These are phyloP conservation scores for Schrenkiella parvula DNA, from an alignment of 345 rosid genomes.

Conservation along the genomic window DNA sequence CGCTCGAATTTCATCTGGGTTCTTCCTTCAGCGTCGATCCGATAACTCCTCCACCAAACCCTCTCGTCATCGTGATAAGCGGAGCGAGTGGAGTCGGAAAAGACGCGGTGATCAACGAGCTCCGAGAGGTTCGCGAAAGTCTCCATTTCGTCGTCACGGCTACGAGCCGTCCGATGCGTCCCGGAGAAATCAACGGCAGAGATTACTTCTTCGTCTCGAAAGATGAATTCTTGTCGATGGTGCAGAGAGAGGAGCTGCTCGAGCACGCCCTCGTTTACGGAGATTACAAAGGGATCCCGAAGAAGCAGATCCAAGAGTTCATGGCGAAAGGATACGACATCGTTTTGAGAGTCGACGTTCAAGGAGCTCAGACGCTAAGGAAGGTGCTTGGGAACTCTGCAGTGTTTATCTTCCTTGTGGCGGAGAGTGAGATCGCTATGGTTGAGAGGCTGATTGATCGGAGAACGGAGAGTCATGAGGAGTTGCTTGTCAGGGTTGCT, in stretches of 20 bases:
- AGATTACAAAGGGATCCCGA: constrained; percentile 85
- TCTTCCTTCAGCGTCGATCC: constrained; percentile 48
- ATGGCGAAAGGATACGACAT: constrained; percentile 68
- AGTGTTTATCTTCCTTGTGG: constrained; percentile 70
- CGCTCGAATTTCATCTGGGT: constrained; percentile 64
- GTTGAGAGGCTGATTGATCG: constrained; percentile 80
- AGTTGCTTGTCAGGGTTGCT: constrained; percentile 66
- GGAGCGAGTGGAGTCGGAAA: constrained; percentile 95
- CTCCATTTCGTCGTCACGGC: constrained; percentile 88
- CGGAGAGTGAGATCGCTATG: constrained; percentile 73
- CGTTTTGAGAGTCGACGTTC: constrained; percentile 83
- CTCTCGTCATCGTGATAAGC: constrained; percentile 67
- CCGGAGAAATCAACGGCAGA: constrained; percentile 74
- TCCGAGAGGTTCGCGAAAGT: constrained; percentile 49
- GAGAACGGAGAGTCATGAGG: constrained; percentile 72
- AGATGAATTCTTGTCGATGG: constrained; percentile 65
- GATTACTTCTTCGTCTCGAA: constrained; percentile 75
- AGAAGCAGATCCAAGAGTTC: constrained; percentile 64
- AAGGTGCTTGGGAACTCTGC: constrained; percentile 61
- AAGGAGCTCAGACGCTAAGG: constrained; percentile 73
- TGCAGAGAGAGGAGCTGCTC: constrained; percentile 61
- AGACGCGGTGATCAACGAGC: constrained; percentile 71
- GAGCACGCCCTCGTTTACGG: constrained; percentile 90
- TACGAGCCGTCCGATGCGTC: constrained; percentile 64
- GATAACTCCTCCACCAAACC: constrained; percentile 42